phyloP scores from a whole-genome alignment of 2,329 filamentous ascomycete genomes.

The Trichoderma endophyticum region DNA sequence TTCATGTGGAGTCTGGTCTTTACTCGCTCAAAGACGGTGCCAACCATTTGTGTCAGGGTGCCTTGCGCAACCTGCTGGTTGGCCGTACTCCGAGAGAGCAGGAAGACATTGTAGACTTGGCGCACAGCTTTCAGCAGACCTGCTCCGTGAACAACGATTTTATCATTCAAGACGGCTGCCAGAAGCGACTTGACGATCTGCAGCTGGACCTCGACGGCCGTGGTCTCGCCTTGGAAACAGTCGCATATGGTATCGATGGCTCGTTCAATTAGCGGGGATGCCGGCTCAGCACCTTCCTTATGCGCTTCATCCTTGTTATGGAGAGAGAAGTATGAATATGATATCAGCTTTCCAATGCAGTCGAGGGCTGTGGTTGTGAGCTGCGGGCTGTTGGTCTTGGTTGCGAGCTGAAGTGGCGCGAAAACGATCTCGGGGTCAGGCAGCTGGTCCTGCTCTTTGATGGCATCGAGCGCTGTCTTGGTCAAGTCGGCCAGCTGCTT shows the following conservation, averaged over 20 bases:
- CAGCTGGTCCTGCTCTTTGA: slow-evolving; percentile 79
- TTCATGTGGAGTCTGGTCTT: slow-evolving; percentile 84
- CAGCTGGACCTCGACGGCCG: slow-evolving; percentile 85
- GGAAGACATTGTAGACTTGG: slow-evolving; percentile 98
- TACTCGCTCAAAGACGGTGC: slow-evolving; percentile 94
- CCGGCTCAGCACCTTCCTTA: slow-evolving; percentile 39
- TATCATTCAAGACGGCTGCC: slow-evolving; percentile 94
- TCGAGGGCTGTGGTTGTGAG: slow-evolving; percentile 89
- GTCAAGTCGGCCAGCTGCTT: slow-evolving; percentile 80
- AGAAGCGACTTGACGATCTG: slow-evolving; percentile 97
- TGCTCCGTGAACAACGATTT: slow-evolving; percentile 96
- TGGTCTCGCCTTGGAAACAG: slow-evolving; percentile 96
- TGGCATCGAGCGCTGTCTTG: slow-evolving; percentile 75
- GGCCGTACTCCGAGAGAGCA: slow-evolving; percentile 86
- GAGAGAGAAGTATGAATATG: slow-evolving; percentile 95
- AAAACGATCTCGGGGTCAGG: slow-evolving; percentile 93
- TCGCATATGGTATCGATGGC: slow-evolving; percentile 99
- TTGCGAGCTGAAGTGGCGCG: slow-evolving; percentile 83
- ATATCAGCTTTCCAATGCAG: slow-evolving; percentile 98
- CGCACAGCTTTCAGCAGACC: slow-evolving; percentile 94
- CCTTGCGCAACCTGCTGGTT: slow-evolving; percentile 98
- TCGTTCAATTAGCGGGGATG: slow-evolving; percentile 82
- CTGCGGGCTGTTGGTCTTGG: slow-evolving; percentile 78
- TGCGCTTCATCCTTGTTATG: slow-evolving; percentile 47
- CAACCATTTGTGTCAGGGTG: slow-evolving; percentile 96